Base-by-base conservation (phyloP, 2,329 filamentous ascomycete genomes). In the Fusarium sp. region DNA sequence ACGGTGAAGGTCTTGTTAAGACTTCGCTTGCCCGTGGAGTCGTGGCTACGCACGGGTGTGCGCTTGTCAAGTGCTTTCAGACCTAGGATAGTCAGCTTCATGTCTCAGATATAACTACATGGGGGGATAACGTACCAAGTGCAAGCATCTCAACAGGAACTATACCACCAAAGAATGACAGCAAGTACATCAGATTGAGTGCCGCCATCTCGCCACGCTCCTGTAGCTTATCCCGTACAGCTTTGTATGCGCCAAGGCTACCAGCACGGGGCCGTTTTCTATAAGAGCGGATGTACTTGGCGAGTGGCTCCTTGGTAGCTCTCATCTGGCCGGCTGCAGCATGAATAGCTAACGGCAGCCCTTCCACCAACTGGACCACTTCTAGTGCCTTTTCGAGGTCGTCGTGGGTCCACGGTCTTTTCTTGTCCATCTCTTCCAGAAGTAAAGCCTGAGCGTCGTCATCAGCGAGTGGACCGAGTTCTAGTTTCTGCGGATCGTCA, bases 1-100 rank as follows among this genome's bases (percentile, higher is more conserved):
- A 74, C 59, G 6, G 63, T 68, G 20, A 74, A 74, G 3, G 72
- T 74, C 48, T 72, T 74, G 54, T 72, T 74, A 7, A 74, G 69
- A 38, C 72, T 74, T 33, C 51, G 44, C 48, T 69, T 69, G 8
- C 72, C 72, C 45, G 63, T 60, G 2, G 57, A 61, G 15, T 70
- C 67, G 15, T 62, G 49, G 13, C 71, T 66, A 6, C 65, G 69
- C 20, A 74, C 68, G 4, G 71, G 72, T 0, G 71, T 74, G 20
- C 72, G 60, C 20, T 68, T 74, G 33, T 74, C 71, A 11, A 74
- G 65, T 24, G 71, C 71, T 34, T 58, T 58, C 15, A 74, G 52
- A 17, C 71, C 68, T 70, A 36, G 5, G 43, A 22, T 17, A 31
- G 38, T 66, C 51, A 66, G 38, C 34, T 28, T 24, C 6, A 24